Evolutionary conservation across 257 asterid genomes (phyloP), one percentile per base, ranked within the genome.

Genomic region (Nicotiana undulata): DNA sequence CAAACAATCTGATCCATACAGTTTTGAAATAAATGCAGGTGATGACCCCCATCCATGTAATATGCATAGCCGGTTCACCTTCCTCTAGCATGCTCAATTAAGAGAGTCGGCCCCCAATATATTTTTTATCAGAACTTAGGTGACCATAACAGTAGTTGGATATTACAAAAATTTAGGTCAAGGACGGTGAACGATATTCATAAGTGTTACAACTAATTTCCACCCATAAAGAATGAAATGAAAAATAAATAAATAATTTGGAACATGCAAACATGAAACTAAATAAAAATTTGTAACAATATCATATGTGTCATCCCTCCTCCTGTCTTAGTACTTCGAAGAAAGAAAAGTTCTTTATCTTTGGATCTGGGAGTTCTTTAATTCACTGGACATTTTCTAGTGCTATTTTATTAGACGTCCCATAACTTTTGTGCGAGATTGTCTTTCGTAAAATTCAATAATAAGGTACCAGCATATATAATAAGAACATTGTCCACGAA

Each of bases 111-210:
- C 52, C 20, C 6, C 3, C 34, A 4, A 6, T 12, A 4, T 13
- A 13, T 4, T 6, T 5, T 6, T 5, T 9, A 9, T 4, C 49
- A 67, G 37, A 67, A 1, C 37, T 7, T 67, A 34, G 53, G 53
- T 67, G 9, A 34, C 53, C 17, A 40, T 20, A 40, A 44, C 5
- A 66, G 51, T 34, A 29, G 53, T 67, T 34, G 16, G 26, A 67
- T 67, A 40, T 68, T 68, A 20, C 58, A 40, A 20, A 29, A 40
- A 68, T 68, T 68, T 68, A 20, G 58, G 77, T 70, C 6, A 70
- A 44, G 77, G 58, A 22, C 20, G 77, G 77, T 70, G 77, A 70
- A 70, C 77, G 1, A 70, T 70, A 70, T 70, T 28, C 20, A 68
- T 4, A 8, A 5, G 77, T 68, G 34, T 40, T 3, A 11, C 77